phyloP scores from a whole-genome alignment of 257 asterid genomes.

The Orobanche coerulescens region DNA sequence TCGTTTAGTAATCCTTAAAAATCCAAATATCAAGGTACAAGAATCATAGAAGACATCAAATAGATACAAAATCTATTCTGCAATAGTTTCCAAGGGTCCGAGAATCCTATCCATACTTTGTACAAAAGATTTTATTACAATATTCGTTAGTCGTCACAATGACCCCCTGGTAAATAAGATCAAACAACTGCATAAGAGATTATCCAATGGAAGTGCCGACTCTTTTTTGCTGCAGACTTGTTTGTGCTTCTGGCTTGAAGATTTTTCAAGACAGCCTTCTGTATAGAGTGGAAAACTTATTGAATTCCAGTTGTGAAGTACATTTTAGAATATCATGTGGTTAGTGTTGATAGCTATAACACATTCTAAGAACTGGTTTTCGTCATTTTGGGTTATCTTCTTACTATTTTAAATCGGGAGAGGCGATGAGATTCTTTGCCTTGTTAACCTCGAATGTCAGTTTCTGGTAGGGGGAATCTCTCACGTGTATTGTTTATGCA shows the following conservation, averaged over 20 bases:
- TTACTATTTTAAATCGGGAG: background rate
- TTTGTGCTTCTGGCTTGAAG: slow-evolving; percentile 11
- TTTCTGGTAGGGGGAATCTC: background rate
- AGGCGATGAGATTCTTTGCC: background rate
- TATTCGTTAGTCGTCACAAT: no score
- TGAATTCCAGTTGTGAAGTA: background rate
- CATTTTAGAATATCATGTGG: background rate
- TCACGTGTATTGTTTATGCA: background rate
- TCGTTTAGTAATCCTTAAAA: no score
- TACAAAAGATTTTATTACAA: no score
- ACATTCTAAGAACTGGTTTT: slow-evolving; percentile 12
- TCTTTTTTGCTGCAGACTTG: background rate
- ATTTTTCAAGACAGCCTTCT: background rate
- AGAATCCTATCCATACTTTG: no score
- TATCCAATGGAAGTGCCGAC: slow-evolving; percentile 13
- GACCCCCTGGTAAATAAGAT: slow-evolving; percentile 18
- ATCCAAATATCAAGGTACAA: no score
- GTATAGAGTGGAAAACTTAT: slow-evolving; percentile 17
- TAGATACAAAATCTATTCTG: no score
- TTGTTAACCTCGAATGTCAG: background rate
- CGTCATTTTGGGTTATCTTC: slow-evolving; percentile 3
- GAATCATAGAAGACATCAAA: no score
- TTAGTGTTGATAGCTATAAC: background rate
- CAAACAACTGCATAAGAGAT: slow-evolving; percentile 21
- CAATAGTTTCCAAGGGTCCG: no score